Evolutionary conservation across 2,329 filamentous ascomycete genomes (phyloP).

Genomic region (Nemania serpens): DNA sequence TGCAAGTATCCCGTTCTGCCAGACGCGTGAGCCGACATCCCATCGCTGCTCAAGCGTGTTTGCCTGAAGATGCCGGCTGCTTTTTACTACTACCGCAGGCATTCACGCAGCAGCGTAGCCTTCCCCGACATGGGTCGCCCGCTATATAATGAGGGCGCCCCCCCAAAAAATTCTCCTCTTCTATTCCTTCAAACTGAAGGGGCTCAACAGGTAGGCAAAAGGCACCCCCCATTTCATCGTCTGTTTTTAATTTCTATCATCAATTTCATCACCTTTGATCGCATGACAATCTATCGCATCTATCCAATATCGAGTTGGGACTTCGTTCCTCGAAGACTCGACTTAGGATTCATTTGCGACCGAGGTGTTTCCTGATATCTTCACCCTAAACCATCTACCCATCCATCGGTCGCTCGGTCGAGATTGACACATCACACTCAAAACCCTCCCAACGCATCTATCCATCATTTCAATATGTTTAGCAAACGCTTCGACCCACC

Average conservation of each 20-base stretch:
- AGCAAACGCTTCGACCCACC: slow-evolving; percentile 51
- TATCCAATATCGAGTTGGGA: neutral
- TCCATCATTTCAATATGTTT: slow-evolving; percentile 47
- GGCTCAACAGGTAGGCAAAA: slow-evolving; percentile 35
- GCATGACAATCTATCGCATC: slow-evolving; percentile 21
- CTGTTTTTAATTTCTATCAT: slow-evolving; percentile 18
- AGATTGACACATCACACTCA: slow-evolving; percentile 29
- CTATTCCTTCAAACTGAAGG: slow-evolving; percentile 28
- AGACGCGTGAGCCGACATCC: slow-evolving; percentile 39
- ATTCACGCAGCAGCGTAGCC: slow-evolving; percentile 21
- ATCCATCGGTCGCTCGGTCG: slow-evolving; percentile 11
- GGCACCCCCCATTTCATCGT: slow-evolving; percentile 32
- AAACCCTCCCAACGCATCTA: slow-evolving; percentile 31
- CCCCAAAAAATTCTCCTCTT: slow-evolving; percentile 29
- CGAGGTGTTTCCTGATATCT: slow-evolving; percentile 16
- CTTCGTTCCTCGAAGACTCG: neutral
- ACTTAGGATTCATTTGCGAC: slow-evolving; percentile 18
- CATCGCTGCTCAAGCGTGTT: slow-evolving; percentile 39
- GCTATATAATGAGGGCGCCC: slow-evolving; percentile 30
- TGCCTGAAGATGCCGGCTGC: slow-evolving; percentile 35
- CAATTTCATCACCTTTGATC: slow-evolving; percentile 14
- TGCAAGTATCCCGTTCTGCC: slow-evolving; percentile 32
- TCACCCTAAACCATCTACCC: neutral
- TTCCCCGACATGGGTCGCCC: slow-evolving; percentile 25
- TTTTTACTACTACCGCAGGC: slow-evolving; percentile 25